phyloP scores from a whole-genome alignment of 164 flowering plant genomes.

The grape (Vitis vinifera) region ASM3070453v1 NC_081823.1:11324001-11324500 shows the following conservation, averaged over 20 bases:
- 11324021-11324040: too few species aligned
- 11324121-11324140: not conserved
- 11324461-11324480: too few species aligned
- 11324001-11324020: too few species aligned
- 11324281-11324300: not conserved
- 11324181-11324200: not conserved
- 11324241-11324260: not conserved
- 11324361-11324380: slow-evolving; percentile 37
- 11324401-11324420: not conserved
- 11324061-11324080: too few species aligned
- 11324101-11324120: too few species aligned
- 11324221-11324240: not conserved
- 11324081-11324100: too few species aligned
- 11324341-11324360: slow-evolving; percentile 24
- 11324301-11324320: not conserved
- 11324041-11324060: too few species aligned
- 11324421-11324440: too few species aligned
- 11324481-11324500: too few species aligned
- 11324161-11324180: not conserved
- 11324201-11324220: not conserved
- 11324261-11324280: not conserved
- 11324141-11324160: not conserved
- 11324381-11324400: slow-evolving; percentile 2
- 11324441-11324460: too few species aligned
- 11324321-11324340: slow-evolving; percentile 5